Conservation (phyloP, 495 filamentous ascomycete species). For the Hyaloscypha hepaticicola region DNA sequence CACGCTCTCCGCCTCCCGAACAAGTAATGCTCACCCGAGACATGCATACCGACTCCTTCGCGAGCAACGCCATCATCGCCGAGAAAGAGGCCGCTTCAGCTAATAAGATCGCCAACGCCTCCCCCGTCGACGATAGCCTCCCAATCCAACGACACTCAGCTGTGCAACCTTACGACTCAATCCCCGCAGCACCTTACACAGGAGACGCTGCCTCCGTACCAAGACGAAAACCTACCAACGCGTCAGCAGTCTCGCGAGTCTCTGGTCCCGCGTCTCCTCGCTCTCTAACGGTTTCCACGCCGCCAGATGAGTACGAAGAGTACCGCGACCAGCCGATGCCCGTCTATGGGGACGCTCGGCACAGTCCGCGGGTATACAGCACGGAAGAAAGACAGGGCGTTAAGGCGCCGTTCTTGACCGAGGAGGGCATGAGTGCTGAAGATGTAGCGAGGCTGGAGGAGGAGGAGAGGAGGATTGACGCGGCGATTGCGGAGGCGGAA, state of each 20-base stretch:
- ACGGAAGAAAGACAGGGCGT: background rate
- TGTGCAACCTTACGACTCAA: conserved; percentile 7
- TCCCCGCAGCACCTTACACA: conserved; percentile 7
- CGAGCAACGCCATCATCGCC: background rate
- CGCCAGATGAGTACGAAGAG: conserved; percentile 13
- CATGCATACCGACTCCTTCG: conserved; percentile 19
- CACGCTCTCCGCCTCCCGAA: conserved; percentile 1
- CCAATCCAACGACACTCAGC: conserved; percentile 2
- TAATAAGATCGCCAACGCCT: background rate
- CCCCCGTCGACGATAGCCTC: background rate
- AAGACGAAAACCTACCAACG: conserved; percentile 10
- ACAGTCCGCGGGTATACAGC: conserved; percentile 21
- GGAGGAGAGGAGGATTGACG: conserved; percentile 33
- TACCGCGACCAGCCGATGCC: conserved; percentile 25
- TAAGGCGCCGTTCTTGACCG: conserved; percentile 17
- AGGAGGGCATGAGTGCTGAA: conserved; percentile 26
- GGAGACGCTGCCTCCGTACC: conserved; percentile 12
- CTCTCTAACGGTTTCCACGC: background rate
- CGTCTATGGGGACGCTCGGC: conserved; percentile 26
- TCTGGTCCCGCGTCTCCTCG: conserved; percentile 14
- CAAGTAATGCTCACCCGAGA: conserved; percentile 21
- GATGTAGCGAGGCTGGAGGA: conserved; percentile 30
- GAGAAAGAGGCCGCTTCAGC: conserved; percentile 21
- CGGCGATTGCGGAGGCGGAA: conserved; percentile 31
- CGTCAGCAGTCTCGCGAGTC: background rate